Evolutionary conservation across 2,329 filamentous ascomycete species (phyloP).

Genomic region (Xylariaceae sp.): DNA sequence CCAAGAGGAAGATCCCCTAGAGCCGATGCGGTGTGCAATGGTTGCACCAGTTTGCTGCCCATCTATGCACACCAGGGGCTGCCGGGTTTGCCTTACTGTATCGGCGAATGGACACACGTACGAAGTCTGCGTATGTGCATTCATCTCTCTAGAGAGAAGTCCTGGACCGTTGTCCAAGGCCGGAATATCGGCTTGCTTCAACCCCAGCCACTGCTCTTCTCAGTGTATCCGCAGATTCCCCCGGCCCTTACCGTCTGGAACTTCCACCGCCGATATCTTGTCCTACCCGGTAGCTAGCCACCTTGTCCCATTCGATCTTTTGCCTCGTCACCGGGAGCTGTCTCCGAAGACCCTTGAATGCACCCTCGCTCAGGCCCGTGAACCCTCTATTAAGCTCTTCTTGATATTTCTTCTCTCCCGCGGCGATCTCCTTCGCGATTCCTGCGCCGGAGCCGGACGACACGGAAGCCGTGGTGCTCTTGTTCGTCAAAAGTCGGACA

Average conservation of each 20-base stretch:
- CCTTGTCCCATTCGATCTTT: slow-evolving; percentile 99
- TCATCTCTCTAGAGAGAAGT: too few relatives aligned
- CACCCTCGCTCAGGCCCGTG: slow-evolving; percentile 78
- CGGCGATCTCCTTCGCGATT: slow-evolving; percentile 70
- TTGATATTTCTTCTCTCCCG: slow-evolving; percentile 85
- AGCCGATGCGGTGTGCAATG: too few relatives aligned
- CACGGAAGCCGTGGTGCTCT: slow-evolving; percentile 58
- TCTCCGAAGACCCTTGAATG: slow-evolving; percentile 86
- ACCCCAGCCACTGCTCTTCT: too few relatives aligned
- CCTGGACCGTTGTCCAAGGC: too few relatives aligned
- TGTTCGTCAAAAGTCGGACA: slow-evolving; percentile 85
- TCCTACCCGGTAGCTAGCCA: slow-evolving; percentile 81
- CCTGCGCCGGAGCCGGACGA: slow-evolving; percentile 56
- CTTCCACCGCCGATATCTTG: slow-evolving; percentile 70
- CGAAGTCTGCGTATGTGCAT: too few relatives aligned
- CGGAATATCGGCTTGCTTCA: too few relatives aligned
- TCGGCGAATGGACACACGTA: too few relatives aligned
- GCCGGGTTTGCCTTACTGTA: too few relatives aligned
- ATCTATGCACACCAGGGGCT: too few relatives aligned
- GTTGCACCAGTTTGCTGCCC: too few relatives aligned
- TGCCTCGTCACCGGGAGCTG: slow-evolving; percentile 94
- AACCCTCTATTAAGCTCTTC: slow-evolving; percentile 93
- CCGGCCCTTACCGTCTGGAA: slow-evolving; percentile 36
- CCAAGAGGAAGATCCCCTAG: too few relatives aligned
- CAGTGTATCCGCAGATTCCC: neutral